A percentile compares a stretch with the other conserved stretches of the same genome.
Evolutionary conservation across 306 rosid genomes (phyloP).

Genomic region (Vigna unguiculata): DNA sequence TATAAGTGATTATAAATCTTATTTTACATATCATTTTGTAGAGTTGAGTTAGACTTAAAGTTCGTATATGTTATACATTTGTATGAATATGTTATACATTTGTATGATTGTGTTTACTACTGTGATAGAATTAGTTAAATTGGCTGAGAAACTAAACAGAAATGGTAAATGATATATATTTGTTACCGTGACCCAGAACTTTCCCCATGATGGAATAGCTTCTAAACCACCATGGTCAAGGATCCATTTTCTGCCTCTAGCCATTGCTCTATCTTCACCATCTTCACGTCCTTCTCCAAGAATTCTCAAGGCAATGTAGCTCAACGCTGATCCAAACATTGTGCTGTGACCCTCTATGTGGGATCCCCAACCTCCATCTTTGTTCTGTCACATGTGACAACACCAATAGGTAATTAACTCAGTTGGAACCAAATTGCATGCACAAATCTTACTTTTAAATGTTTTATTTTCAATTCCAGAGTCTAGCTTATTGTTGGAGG

Average conservation of each 20-base stretch:
- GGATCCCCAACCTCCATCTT: conserved; percentile 86
- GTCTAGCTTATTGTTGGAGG: not conserved
- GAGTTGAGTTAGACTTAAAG: too few relatives aligned
- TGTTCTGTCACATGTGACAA: conserved; percentile 50
- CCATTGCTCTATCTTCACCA: conserved; percentile 52
- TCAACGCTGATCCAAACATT: conserved; percentile 73
- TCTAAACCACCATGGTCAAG: conserved; percentile 66
- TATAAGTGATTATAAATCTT: too few relatives aligned
- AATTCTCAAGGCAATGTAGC: conserved; percentile 67
- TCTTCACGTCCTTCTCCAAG: conserved; percentile 62
- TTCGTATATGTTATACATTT: too few relatives aligned
- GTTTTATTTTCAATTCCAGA: not conserved
- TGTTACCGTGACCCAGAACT: conserved; percentile 65
- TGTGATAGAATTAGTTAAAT: not conserved
- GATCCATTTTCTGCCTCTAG: conserved; percentile 65
- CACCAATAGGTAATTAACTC: not conserved
- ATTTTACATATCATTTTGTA: too few relatives aligned
- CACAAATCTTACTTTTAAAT: not conserved
- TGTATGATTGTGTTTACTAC: conserved; percentile 35
- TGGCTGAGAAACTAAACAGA: not conserved
- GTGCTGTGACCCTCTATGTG: conserved; percentile 77
- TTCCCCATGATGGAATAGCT: conserved; percentile 81
- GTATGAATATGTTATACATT: not conserved
- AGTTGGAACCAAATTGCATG: not conserved
- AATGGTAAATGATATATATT: not conserved